Evolutionary conservation across 345 rosid species (phyloP).

Genomic region (Brassica juncea): DNA sequence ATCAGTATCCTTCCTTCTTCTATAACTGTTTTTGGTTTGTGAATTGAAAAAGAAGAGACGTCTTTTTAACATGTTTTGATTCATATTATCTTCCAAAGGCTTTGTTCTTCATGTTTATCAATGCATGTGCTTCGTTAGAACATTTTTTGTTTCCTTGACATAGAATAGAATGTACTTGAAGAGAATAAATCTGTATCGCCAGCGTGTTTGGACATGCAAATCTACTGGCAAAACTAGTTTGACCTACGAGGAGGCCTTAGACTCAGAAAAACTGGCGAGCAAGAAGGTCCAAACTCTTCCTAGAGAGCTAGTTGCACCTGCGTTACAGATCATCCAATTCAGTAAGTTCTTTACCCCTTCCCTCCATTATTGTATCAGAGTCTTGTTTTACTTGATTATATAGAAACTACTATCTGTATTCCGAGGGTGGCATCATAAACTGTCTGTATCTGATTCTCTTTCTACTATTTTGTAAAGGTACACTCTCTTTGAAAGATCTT

Average conservation of each 20-base stretch:
- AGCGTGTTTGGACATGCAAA: conserved; percentile 84
- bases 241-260: conserved; percentile 96
- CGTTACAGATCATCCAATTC: conserved; percentile 67
- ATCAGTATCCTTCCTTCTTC: conserved; percentile 91
- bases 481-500: conserved; percentile 84
- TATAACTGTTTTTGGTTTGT: neutral
- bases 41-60: neutral
- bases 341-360: conserved; percentile 53
- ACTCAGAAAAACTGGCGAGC: conserved; percentile 70
- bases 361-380: neutral
- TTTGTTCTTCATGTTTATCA: conserved; percentile 30
- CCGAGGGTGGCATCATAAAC: neutral
- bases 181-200: conserved; percentile 73
- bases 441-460: neutral
- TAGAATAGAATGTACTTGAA: conserved; percentile 67
- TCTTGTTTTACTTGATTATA: neutral
- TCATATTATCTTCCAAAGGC: conserved; percentile 6
- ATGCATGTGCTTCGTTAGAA: neutral
- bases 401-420: neutral
- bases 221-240: conserved; percentile 77
- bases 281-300: conserved; percentile 82
- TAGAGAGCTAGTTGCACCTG: conserved; percentile 67
- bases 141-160: conserved; percentile 46
- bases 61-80: conserved; percentile 10
- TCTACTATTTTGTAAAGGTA: conserved; percentile 55